Evolutionary conservation across 139 green algal genomes (phyloP).

Genomic region (Volvox africanus): DNA sequence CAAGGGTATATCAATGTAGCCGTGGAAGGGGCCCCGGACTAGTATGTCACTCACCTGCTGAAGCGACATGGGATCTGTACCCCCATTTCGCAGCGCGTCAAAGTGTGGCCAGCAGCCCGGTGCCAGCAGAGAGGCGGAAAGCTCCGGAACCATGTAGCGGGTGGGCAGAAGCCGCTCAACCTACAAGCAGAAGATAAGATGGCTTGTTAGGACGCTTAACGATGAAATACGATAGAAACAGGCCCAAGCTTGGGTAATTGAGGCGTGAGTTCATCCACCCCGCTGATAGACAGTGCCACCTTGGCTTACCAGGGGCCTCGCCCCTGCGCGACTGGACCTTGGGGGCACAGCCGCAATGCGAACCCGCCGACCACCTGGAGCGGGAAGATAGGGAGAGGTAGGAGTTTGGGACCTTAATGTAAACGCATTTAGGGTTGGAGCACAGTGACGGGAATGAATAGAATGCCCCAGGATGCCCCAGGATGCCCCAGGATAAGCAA

Average conservation of each 20-base stretch:
- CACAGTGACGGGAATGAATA: too few species aligned
- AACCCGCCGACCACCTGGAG: slow-evolving; percentile 14
- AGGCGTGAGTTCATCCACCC: too few species aligned
- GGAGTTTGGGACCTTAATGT: not conserved
- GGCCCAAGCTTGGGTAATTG: not conserved
- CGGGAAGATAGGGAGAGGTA: not conserved
- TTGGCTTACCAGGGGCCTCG: not conserved
- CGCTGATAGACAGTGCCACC: too few species aligned
- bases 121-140: not conserved
- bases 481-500: too few species aligned
- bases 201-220: too few species aligned
- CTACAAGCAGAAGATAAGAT: not conserved
- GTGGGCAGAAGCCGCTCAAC: slow-evolving; percentile 7
- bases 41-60: not conserved
- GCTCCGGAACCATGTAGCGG: slow-evolving; percentile 31
- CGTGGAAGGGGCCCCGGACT: too few species aligned
- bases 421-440: too few species aligned
- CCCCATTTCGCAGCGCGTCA: slow-evolving; percentile 3
- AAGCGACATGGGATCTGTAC: not conserved
- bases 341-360: not conserved
- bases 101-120: slow-evolving; percentile 19
- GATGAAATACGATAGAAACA: too few species aligned
- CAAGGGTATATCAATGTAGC: too few species aligned
- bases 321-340: not conserved
- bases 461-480: too few species aligned